A percentile compares a stretch with the other conserved stretches of the same genome.
These are phyloP conservation scores for Solanum chacoense DNA, from an alignment of 305 asterid species.

Conservation along the genomic window DNA sequence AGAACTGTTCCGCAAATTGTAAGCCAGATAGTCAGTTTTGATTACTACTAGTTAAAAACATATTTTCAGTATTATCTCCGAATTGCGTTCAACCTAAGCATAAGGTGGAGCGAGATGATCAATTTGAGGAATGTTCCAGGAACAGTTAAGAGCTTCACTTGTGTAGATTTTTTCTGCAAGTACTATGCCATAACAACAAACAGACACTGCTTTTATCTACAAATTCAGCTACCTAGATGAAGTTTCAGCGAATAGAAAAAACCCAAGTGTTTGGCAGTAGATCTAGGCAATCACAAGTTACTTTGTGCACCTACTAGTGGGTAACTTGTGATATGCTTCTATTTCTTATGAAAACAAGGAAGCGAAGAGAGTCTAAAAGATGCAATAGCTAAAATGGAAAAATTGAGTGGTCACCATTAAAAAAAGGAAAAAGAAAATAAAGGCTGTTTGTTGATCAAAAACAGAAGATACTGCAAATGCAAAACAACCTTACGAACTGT, in stretches of 20 bases:
- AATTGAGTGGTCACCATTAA: background rate
- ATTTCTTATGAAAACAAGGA: background rate
- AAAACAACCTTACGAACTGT: background rate
- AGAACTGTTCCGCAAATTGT: background rate
- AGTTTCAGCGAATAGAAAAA: background rate
- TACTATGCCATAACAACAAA: background rate
- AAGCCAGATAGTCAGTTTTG: background rate
- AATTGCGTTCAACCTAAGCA: background rate
- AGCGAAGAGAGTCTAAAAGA: background rate
- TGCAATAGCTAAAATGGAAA: background rate
- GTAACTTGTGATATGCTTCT: background rate
- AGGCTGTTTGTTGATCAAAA: background rate
- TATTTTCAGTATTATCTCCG: background rate
- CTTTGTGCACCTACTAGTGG: background rate
- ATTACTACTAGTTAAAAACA: background rate
- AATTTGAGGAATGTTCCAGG: background rate
- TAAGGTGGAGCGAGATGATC: background rate
- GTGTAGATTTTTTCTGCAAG: background rate
- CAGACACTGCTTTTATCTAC: background rate
- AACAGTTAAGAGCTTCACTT: background rate
- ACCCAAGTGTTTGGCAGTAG: background rate
- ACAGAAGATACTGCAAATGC: background rate
- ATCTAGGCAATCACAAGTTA: background rate
- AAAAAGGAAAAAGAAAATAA: background rate
- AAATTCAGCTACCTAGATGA: background rate